These are phyloP conservation scores for Saturnispora sanitii DNA, from an alignment of 805 yeast genomes.

Conservation along the genomic window DNA sequence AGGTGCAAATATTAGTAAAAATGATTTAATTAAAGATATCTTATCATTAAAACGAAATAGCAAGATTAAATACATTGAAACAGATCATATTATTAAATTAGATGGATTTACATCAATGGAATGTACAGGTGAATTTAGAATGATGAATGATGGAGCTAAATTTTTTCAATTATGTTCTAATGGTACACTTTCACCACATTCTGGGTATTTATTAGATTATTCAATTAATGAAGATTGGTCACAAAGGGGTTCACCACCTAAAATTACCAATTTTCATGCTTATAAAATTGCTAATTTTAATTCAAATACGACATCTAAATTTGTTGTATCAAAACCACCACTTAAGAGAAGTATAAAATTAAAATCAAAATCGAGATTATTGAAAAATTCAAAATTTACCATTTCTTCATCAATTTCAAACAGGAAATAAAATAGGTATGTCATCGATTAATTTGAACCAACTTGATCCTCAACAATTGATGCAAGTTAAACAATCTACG, in stretches of 20 bases:
- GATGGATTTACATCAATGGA: not conserved
- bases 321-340: not conserved
- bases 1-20: constrained; percentile 6
- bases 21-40: constrained; percentile 8
- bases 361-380: not conserved
- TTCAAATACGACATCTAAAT: not conserved
- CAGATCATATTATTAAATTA: constrained; percentile 3
- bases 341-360: not conserved
- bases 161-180: constrained; percentile 2
- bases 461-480: constrained; percentile 74
- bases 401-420: not conserved
- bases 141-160: constrained; percentile 11
- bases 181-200: not conserved
- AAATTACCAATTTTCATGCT: constrained; percentile 1
- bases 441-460: constrained; percentile 39
- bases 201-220: constrained; percentile 5
- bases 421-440: constrained; percentile 1
- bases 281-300: not conserved
- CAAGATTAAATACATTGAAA: constrained; percentile 11
- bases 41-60: constrained; percentile 4
- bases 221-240: constrained; percentile 8
- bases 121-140: constrained; percentile 5
- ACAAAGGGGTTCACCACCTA: constrained; percentile 4
- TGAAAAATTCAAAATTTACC: not conserved
- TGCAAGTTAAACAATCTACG: constrained; percentile 72